Evolutionary conservation across 129 eudicot genomes (phyloP).

Genomic region (Daucus carota): DNA sequence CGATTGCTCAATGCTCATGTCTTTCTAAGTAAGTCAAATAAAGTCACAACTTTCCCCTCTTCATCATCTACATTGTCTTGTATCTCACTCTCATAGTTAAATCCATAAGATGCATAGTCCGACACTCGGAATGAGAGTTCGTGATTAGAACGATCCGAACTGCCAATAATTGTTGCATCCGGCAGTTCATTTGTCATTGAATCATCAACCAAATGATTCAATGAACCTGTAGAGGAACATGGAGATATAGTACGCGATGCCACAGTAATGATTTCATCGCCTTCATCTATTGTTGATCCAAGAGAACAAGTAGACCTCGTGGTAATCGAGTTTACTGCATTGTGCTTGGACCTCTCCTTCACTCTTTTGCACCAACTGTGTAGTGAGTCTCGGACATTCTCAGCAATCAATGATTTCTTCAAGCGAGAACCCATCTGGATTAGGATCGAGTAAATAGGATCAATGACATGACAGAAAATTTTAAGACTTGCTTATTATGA

Average conservation of each 20-base stretch:
- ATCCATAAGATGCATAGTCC: constrained; percentile 32
- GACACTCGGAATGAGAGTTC: constrained; percentile 47
- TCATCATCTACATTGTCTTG: constrained; percentile 26
- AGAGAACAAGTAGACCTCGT: constrained; percentile 87
- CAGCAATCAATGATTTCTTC: constrained; percentile 83
- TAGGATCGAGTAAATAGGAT: not conserved
- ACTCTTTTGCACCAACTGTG: constrained; percentile 98
- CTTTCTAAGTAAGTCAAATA: constrained; percentile 49
- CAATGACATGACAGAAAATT: not conserved
- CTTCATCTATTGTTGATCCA: constrained; percentile 66
- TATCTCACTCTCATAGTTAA: constrained; percentile 20
- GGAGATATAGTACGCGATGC: constrained; percentile 74
- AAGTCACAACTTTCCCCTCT: constrained; percentile 37
- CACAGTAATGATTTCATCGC: constrained; percentile 72
- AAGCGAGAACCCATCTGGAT: constrained; percentile 88
- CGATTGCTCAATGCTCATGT: constrained; percentile 34
- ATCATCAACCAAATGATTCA: constrained; percentile 32
- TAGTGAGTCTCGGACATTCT: constrained; percentile 90
- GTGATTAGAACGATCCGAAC: constrained; percentile 15
- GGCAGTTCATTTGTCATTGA: constrained; percentile 12
- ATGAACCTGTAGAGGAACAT: constrained; percentile 59
- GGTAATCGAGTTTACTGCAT: constrained; percentile 50
- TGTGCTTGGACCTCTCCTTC: constrained; percentile 62
- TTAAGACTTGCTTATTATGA: not conserved
- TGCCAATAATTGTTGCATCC: constrained; percentile 20